Percentiles rank a stretch among this genome's conserved stretches.
These are phyloP conservation scores for Tetratostichococcus sp. DNA, from an alignment of 139 green algal genomes.

Conservation along the genomic window DNA sequence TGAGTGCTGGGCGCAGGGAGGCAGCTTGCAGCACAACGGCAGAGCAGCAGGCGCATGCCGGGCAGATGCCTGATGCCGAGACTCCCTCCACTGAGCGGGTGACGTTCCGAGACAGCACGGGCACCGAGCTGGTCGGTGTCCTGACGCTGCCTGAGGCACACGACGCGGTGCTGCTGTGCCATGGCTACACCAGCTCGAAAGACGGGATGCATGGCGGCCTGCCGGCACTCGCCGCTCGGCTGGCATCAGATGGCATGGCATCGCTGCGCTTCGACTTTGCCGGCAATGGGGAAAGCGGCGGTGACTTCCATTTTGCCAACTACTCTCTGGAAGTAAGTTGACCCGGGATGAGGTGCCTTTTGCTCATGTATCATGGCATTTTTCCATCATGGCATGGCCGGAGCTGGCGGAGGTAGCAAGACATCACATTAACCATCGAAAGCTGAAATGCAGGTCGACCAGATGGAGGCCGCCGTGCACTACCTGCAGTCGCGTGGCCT, in stretches of 20 bases:
- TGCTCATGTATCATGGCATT: too few relatives aligned
- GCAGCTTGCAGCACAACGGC: too few relatives aligned
- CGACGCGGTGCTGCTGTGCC: slow-evolving; percentile 9
- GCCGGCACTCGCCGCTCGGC: not conserved
- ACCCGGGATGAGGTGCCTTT: not conserved
- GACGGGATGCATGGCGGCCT: slow-evolving; percentile 13
- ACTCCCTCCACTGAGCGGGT: not conserved
- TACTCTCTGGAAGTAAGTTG: slow-evolving; percentile 45
- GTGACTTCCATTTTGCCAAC: slow-evolving; percentile 50
- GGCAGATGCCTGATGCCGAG: not conserved
- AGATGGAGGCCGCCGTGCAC: not conserved
- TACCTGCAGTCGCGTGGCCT: slow-evolving; percentile 1
- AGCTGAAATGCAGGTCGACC: not conserved
- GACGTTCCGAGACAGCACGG: not conserved
- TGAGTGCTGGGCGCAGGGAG: too few relatives aligned
- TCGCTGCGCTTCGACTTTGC: slow-evolving; percentile 10
- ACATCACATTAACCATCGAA: too few relatives aligned
- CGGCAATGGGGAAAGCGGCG: slow-evolving; percentile 43
- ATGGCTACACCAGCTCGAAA: slow-evolving; percentile 8
- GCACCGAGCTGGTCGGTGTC: not conserved
- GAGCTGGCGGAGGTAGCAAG: too few relatives aligned
- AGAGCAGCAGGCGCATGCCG: not conserved
- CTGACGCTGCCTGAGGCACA: not conserved
- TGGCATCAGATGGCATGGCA: slow-evolving; percentile 1
- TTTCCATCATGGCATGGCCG: too few relatives aligned